phyloP scores from a whole-genome alignment of 768 basidiomycete genomes.

The Trametes cingulata region DNA sequence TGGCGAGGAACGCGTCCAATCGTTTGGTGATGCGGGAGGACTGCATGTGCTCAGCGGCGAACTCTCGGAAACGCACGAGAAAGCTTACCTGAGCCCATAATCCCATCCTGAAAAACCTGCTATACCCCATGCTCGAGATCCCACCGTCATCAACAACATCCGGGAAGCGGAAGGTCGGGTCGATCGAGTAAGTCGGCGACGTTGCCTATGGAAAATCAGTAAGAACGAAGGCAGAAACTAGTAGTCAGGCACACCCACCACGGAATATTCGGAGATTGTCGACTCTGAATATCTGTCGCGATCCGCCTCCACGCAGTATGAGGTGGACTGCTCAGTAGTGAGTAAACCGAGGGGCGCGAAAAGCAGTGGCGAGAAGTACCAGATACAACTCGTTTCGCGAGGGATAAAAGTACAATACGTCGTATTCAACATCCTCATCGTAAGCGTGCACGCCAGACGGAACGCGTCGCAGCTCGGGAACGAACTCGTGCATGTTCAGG shows the following conservation, averaged over 20 bases:
- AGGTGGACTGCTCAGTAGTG: not conserved
- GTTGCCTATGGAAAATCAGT: not conserved
- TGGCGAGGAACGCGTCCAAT: slow-evolving; percentile 2
- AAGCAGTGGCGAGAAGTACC: not conserved
- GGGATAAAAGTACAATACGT: slow-evolving; percentile 7
- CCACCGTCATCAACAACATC: not conserved
- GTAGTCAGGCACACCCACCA: not conserved
- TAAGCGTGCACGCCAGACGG: not conserved
- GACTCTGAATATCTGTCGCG: not conserved
- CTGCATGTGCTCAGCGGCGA: not conserved
- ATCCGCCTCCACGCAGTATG: not conserved
- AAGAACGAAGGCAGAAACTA: not conserved
- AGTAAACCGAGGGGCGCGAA: not conserved
- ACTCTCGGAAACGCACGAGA: not conserved
- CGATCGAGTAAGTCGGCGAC: not conserved
- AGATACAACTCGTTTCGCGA: not conserved
- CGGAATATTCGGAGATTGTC: not conserved
- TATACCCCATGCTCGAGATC: slow-evolving; percentile 12
- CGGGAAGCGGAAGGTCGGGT: not conserved
- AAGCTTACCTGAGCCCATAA: slow-evolving; percentile 8
- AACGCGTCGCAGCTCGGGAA: not conserved
- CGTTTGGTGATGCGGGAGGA: slow-evolving; percentile 4
- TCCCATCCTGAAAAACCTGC: slow-evolving; percentile 10
- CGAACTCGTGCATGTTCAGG: slow-evolving; percentile 4
- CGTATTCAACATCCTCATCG: slow-evolving; percentile 11